Conservation (phyloP, 2,329 filamentous ascomycete species). For the Hirsutella rhossiliensis region DNA sequence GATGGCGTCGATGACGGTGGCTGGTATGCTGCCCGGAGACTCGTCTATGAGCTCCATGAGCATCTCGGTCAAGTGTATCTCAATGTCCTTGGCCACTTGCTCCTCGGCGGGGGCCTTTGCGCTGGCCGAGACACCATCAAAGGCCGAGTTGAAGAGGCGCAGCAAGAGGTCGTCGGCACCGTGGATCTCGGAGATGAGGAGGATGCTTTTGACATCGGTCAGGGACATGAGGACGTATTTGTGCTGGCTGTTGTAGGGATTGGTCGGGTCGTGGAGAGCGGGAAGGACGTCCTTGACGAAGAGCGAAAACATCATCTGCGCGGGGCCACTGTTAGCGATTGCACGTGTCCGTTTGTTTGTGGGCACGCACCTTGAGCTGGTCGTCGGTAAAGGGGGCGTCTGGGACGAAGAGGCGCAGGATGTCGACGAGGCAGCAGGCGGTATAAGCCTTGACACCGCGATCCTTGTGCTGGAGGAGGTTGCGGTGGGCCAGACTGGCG, state of each 20-base stretch:
- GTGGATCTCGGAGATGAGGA: slow-evolving; percentile 80
- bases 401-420: slow-evolving; percentile 83
- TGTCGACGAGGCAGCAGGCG: slow-evolving; percentile 82
- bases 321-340: slow-evolving; percentile 3
- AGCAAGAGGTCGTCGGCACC: slow-evolving; percentile 68
- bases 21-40: slow-evolving; percentile 55
- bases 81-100: slow-evolving; percentile 81
- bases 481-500: slow-evolving; percentile 70
- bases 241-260: slow-evolving; percentile 88
- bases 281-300: slow-evolving; percentile 77
- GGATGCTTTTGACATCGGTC: slow-evolving; percentile 86
- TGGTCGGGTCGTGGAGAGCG: slow-evolving; percentile 70
- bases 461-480: slow-evolving; percentile 84
- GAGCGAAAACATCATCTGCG: slow-evolving; percentile 81
- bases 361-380: slow-evolving; percentile 64
- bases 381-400: slow-evolving; percentile 86
- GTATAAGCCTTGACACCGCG: slow-evolving; percentile 83
- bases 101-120: slow-evolving; percentile 66
- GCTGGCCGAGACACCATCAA: slow-evolving; percentile 78
- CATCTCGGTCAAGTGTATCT: slow-evolving; percentile 81
- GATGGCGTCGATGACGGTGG: slow-evolving; percentile 79
- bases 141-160: slow-evolving; percentile 75
- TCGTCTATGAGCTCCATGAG: slow-evolving; percentile 83
- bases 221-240: slow-evolving; percentile 83
- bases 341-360: neutral